phyloP scores from a whole-genome alignment of 345 rosid species.

The Gynandropsis gynandra region DNA sequence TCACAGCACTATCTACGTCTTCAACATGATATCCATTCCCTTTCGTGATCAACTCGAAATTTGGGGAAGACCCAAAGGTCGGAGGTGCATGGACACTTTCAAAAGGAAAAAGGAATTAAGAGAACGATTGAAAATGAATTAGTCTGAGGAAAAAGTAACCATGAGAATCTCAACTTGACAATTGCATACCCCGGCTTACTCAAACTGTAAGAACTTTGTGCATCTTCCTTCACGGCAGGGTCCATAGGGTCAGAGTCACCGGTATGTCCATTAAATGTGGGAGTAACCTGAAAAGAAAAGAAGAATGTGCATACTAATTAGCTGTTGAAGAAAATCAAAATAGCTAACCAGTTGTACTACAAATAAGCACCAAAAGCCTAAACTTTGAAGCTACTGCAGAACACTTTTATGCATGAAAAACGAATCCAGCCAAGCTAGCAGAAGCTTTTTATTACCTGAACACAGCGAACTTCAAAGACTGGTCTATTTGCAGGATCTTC shows the following conservation, averaged over 20 bases:
- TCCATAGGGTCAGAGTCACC: constrained; percentile 43
- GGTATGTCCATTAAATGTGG: constrained; percentile 37
- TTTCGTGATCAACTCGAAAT: constrained; percentile 58
- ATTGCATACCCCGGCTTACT: constrained; percentile 45
- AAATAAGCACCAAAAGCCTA: not conserved
- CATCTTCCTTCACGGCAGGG: constrained; percentile 62
- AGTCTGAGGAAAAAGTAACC: not conserved
- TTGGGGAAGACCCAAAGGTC: constrained; percentile 82
- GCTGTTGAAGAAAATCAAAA: not conserved
- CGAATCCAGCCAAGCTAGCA: not conserved
- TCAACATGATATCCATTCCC: constrained; percentile 42
- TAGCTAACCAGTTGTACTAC: not conserved
- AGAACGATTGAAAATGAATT: constrained; percentile 1
- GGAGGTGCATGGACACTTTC: constrained; percentile 77
- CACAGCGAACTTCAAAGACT: constrained; percentile 80
- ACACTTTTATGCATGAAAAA: not conserved
- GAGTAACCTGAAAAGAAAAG: constrained; percentile 46
- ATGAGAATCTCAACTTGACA: constrained; percentile 2
- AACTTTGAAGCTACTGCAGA: not conserved
- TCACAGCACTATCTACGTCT: constrained; percentile 51
- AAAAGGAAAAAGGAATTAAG: constrained; percentile 21
- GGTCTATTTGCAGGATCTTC: constrained; percentile 71
- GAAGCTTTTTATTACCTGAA: constrained; percentile 51
- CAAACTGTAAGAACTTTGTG: constrained; percentile 53
- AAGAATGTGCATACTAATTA: not conserved